These are phyloP conservation scores for Xerocomellus amylosporus DNA, from an alignment of 768 basidiomycete genomes.

Conservation along the genomic window DNA sequence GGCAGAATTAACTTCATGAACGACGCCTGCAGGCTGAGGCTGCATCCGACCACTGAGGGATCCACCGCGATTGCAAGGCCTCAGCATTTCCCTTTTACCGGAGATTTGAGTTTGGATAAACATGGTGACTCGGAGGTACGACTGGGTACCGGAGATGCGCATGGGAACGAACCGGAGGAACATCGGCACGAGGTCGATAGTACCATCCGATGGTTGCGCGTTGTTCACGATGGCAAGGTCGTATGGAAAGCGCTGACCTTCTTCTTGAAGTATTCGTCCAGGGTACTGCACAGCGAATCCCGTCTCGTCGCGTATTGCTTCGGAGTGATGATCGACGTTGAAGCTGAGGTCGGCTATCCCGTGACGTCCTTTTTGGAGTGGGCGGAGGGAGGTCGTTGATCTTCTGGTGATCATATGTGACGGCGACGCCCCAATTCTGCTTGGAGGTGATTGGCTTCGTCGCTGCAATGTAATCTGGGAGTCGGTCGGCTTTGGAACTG, in stretches of 20 bases:
- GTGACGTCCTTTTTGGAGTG: too few relatives aligned
- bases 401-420: not conserved
- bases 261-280: not conserved
- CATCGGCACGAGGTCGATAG: not conserved
- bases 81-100: not conserved
- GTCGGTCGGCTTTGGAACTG: too few relatives aligned
- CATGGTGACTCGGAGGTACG: not conserved
- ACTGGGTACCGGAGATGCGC: too few relatives aligned
- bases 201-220: not conserved
- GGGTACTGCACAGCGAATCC: not conserved
- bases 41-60: too few relatives aligned
- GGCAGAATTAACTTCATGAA: not conserved
- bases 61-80: too few relatives aligned
- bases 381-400: not conserved
- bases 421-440: not conserved
- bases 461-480: not conserved
- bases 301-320: not conserved
- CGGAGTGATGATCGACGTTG: not conserved
- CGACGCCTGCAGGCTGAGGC: not conserved
- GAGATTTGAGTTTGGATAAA: not conserved
- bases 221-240: not conserved
- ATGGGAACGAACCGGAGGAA: not conserved
- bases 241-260: not conserved
- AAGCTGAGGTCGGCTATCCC: not conserved
- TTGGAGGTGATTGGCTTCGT: not conserved